phyloP scores from a whole-genome alignment of 768 basidiomycete species.

The Rhodotorula babjevae region DNA sequence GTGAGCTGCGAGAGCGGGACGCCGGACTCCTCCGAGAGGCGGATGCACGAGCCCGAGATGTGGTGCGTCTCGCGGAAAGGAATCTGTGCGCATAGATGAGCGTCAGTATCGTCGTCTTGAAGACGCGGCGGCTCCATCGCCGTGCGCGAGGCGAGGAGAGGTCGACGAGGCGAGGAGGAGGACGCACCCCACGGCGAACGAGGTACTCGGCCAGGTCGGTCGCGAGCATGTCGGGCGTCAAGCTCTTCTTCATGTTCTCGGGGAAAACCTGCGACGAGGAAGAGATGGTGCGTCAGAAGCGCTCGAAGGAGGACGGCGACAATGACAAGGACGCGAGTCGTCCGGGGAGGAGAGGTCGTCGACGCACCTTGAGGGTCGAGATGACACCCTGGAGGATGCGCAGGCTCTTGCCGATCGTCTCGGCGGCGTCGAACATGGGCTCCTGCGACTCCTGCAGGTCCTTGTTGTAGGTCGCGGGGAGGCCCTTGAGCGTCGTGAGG shows the following conservation, averaged over 20 bases:
- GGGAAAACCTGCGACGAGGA: conserved; percentile 63
- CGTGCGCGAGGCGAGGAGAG: not conserved
- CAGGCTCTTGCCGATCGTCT: conserved; percentile 79
- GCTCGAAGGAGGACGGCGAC: too few species aligned
- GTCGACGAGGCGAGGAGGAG: not conserved
- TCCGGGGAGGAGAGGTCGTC: accelerated
- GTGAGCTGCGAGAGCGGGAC: conserved; percentile 77
- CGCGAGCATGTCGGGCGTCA: conserved; percentile 96
- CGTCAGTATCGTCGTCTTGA: not conserved
- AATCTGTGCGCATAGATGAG: conserved; percentile 55
- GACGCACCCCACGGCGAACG: conserved; percentile 89
- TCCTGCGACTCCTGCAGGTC: conserved; percentile 99
- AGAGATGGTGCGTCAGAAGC: not conserved
- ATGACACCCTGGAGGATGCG: conserved; percentile 92
- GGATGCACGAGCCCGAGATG: conserved; percentile 92
- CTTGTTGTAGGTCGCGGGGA: conserved; percentile 99
- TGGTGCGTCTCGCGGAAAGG: conserved; percentile 99
- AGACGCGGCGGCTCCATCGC: too few species aligned
- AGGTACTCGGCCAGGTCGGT: conserved; percentile 99
- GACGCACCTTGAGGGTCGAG: conserved; percentile 72
- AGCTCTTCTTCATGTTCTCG: conserved; percentile 78
- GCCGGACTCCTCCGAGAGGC: conserved; percentile 76
- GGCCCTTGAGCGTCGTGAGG: conserved; percentile 91
- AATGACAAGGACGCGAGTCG: not conserved
- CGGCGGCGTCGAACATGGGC: conserved; percentile 87